These are phyloP conservation scores for Neospora caninum DNA, from an alignment of 169 alveolate species.

Conservation along the genomic window DNA sequence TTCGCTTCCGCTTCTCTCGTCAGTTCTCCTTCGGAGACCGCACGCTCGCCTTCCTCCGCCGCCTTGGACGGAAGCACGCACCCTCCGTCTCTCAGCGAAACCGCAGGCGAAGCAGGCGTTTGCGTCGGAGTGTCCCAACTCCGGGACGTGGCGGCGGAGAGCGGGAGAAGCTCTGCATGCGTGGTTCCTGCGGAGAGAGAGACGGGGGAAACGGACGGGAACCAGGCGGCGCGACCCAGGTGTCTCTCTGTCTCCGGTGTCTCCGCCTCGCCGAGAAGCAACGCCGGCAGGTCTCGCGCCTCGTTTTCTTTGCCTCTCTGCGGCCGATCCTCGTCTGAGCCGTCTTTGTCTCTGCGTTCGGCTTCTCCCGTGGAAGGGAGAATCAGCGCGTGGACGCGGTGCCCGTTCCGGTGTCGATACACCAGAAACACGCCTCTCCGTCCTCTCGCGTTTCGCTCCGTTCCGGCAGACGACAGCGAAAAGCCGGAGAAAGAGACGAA, in stretches of 20 bases:
- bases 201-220: not conserved
- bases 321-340: not conserved
- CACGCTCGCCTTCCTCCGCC: not conserved
- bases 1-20: not conserved
- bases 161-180: not conserved
- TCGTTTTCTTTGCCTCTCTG: not conserved
- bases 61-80: not conserved
- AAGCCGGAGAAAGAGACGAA: conserved; percentile 48
- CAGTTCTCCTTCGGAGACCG: not conserved
- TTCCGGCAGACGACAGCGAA: conserved; percentile 17
- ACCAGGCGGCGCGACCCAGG: too few species aligned
- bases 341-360: not conserved
- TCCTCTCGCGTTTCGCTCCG: not conserved
- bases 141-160: not conserved
- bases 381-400: not conserved
- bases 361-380: not conserved
- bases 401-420: conserved; percentile 28
- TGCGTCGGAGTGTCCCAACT: not conserved
- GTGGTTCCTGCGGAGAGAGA: too few species aligned
- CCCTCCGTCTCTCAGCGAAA: not conserved
- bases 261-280: not conserved
- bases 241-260: too few species aligned
- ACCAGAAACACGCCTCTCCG: not conserved
- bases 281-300: not conserved
- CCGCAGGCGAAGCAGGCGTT: not conserved